Percentiles rank a stretch among this genome's conserved stretches.
Conservation (phyloP, 2,329 filamentous ascomycete genomes). For the Corinectria fuckeliana region DNA sequence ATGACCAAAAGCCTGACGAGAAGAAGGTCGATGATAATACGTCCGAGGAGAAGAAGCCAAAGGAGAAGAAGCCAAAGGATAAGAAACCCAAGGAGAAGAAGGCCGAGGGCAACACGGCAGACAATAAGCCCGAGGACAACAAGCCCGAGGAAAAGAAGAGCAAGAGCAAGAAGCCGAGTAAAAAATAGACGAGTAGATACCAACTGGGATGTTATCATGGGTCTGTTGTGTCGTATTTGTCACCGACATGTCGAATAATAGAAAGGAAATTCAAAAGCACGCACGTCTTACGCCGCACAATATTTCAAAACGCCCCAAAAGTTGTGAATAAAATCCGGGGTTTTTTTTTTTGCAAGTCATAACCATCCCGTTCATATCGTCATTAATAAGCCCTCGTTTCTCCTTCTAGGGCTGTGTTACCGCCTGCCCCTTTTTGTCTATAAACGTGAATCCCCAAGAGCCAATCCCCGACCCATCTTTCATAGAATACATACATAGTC, state of each 20-base stretch:
- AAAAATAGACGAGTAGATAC: conserved; percentile 33
- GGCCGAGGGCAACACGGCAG: conserved; percentile 38
- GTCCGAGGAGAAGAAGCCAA: conserved; percentile 30
- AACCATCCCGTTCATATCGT: conserved; percentile 38
- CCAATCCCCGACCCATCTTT: conserved; percentile 8
- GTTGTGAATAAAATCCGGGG: conserved; percentile 12
- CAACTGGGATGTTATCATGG: conserved; percentile 20
- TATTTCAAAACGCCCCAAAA: conserved; percentile 14
- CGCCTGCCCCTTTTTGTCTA: conserved; percentile 37
- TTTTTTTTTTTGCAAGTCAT: conserved; percentile 31
- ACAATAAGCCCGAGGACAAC: background rate
- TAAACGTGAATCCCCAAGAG: conserved; percentile 27
- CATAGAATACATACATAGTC: conserved; percentile 39
- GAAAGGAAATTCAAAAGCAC: conserved; percentile 23
- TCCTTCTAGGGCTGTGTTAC: conserved; percentile 25
- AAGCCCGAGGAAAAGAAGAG: conserved; percentile 54
- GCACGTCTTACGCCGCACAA: conserved; percentile 19
- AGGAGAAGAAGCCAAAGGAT: conserved; percentile 49
- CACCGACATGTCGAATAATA: conserved; percentile 16
- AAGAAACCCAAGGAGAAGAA: conserved; percentile 20
- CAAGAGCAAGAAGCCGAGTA: conserved; percentile 34
- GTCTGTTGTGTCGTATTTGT: conserved; percentile 14
- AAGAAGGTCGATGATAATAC: conserved; percentile 5
- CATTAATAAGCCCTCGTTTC: conserved; percentile 33
- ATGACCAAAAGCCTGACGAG: no score